Evolutionary conservation across 768 basidiomycete species (phyloP).

Genomic region (Pholiota molesta): DNA sequence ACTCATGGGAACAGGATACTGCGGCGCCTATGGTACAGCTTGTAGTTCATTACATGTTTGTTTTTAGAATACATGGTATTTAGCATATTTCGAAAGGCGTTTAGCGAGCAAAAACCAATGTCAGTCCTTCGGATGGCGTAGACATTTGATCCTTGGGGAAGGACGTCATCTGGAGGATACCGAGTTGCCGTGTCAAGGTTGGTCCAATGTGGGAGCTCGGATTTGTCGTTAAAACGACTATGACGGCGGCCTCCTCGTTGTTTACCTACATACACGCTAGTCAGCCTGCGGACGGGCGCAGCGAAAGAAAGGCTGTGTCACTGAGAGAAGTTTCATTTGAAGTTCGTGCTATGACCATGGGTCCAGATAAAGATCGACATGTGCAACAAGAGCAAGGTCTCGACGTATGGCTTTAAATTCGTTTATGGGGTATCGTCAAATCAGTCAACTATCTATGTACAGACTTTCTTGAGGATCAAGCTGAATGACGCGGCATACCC

Average conservation of each 20-base stretch:
- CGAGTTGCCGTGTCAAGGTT: not conserved
- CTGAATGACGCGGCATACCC: too few relatives aligned
- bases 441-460: too few relatives aligned
- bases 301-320: not conserved
- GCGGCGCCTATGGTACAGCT: not conserved
- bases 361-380: too few relatives aligned
- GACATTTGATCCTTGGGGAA: not conserved
- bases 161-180: not conserved
- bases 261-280: not conserved
- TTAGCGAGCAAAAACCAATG: not conserved
- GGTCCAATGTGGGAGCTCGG: not conserved
- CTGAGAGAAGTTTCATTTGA: too few relatives aligned
- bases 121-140: not conserved
- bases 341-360: too few relatives aligned
- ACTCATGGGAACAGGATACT: not conserved
- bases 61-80: not conserved
- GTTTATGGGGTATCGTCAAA: too few relatives aligned
- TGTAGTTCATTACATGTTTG: not conserved
- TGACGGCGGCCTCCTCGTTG: not conserved
- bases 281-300: constrained; percentile 2
- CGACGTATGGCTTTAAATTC: too few relatives aligned
- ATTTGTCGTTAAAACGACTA: not conserved
- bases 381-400: too few relatives aligned
- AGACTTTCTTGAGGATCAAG: too few relatives aligned
- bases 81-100: not conserved